phyloP scores from a whole-genome alignment of 495 filamentous ascomycete genomes.

The Aspergillus cavernicola region DNA sequence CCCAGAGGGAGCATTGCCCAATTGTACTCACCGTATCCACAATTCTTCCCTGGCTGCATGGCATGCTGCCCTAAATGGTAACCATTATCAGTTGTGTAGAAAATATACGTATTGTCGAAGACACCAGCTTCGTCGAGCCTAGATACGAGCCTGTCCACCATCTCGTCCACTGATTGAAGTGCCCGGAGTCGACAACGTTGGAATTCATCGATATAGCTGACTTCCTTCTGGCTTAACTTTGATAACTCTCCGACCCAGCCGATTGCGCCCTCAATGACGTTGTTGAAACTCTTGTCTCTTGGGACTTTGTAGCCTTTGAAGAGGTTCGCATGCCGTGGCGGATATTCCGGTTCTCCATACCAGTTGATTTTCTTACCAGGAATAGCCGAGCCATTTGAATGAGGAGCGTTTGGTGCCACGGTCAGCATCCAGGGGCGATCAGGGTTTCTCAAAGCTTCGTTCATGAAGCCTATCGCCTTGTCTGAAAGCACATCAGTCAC shows the following conservation, averaged over 20 bases:
- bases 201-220: constrained; percentile 63
- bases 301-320: constrained; percentile 29
- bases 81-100: constrained; percentile 67
- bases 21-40: constrained; percentile 62
- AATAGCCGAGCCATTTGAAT: constrained; percentile 33
- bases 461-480: constrained; percentile 57
- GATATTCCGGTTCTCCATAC: constrained; percentile 29
- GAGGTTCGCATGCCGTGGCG: constrained; percentile 26
- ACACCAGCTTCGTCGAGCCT: constrained; percentile 47
- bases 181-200: constrained; percentile 57
- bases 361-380: constrained; percentile 11
- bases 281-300: constrained; percentile 30
- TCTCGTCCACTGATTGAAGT: constrained; percentile 64
- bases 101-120: constrained; percentile 62
- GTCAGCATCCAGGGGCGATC: constrained; percentile 60
- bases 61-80: constrained; percentile 68
- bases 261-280: constrained; percentile 45
- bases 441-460: constrained; percentile 46
- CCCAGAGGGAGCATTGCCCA: constrained; percentile 12
- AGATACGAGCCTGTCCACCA: constrained; percentile 52
- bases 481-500: constrained; percentile 55
- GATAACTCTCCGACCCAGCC: constrained; percentile 54
- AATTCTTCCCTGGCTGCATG: constrained; percentile 64
- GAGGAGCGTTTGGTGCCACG: constrained; percentile 62
- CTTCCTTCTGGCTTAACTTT: constrained; percentile 43